Evolutionary conservation across 2,329 filamentous ascomycete species (phyloP).

Genomic region (Botrytis squamosa): DNA sequence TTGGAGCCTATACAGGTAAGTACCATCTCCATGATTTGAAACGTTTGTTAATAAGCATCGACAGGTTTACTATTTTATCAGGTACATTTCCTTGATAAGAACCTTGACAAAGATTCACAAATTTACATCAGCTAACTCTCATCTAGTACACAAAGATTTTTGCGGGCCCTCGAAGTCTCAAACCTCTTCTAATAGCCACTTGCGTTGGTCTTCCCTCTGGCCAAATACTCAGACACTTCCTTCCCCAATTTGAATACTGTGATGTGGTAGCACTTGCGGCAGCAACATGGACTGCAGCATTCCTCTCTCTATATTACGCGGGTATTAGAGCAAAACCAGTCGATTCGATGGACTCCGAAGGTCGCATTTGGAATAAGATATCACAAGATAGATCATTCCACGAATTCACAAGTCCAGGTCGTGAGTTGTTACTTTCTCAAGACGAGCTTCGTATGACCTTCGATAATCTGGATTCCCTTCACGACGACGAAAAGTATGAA

Average conservation of each 20-base stretch:
- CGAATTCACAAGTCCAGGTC: constrained; percentile 19
- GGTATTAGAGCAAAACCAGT: constrained; percentile 12
- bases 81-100: background rate
- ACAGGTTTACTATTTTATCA: constrained; percentile 18
- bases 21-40: background rate
- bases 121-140: background rate
- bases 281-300: constrained; percentile 52
- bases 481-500: constrained; percentile 18
- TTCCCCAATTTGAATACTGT: constrained; percentile 45
- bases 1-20: constrained; percentile 41
- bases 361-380: constrained; percentile 13
- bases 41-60: background rate
- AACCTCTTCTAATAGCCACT: constrained; percentile 48
- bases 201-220: constrained; percentile 48
- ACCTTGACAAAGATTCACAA: background rate
- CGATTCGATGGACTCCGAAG: constrained; percentile 5
- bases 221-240: constrained; percentile 44
- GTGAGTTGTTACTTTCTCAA: constrained; percentile 16
- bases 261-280: constrained; percentile 49
- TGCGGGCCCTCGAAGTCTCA: constrained; percentile 48
- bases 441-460: constrained; percentile 19
- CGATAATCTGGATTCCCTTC: constrained; percentile 14
- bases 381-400: constrained; percentile 19
- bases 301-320: constrained; percentile 33
- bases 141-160: constrained; percentile 53